phyloP scores from a whole-genome alignment of 1,284 basidiomycete species.

The Kalmanozyma brasiliensis region DNA sequence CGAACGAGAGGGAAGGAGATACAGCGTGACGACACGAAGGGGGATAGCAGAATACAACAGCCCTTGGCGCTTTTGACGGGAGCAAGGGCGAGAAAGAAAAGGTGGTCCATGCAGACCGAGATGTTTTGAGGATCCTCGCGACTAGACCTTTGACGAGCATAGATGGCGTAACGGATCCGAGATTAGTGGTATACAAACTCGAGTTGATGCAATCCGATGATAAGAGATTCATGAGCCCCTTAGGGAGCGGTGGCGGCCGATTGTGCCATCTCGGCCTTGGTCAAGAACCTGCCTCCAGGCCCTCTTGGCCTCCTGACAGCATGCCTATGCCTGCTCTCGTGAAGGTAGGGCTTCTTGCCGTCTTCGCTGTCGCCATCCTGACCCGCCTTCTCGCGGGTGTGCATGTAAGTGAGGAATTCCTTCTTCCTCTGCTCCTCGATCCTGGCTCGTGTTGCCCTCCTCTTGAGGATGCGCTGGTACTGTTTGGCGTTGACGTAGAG shows the following conservation, averaged over 20 bases:
- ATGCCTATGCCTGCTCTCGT: constrained; percentile 96
- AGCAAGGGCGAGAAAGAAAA: constrained; percentile 12
- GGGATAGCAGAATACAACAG: constrained; percentile 34
- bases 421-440: constrained; percentile 63
- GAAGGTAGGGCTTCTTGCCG: constrained; percentile 85
- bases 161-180: too few species aligned
- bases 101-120: not conserved
- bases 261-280: constrained; percentile 40
- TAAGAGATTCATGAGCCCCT: not conserved
- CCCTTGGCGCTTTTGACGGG: constrained; percentile 4
- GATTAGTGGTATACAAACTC: too few species aligned
- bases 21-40: not conserved
- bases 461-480: constrained; percentile 64
- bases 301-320: constrained; percentile 95
- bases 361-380: constrained; percentile 55
- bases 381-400: constrained; percentile 46
- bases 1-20: not conserved
- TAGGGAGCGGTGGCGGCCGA: constrained; percentile 18
- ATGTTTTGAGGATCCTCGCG: not conserved
- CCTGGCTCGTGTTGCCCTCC: constrained; percentile 58
- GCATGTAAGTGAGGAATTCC: constrained; percentile 48
- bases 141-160: too few species aligned
- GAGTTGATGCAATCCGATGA: too few species aligned
- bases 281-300: constrained; percentile 91
- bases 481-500: constrained; percentile 67